Evolutionary conservation across 345 rosid species (phyloP).

Genomic region (Streptanthus diversifolius): DNA sequence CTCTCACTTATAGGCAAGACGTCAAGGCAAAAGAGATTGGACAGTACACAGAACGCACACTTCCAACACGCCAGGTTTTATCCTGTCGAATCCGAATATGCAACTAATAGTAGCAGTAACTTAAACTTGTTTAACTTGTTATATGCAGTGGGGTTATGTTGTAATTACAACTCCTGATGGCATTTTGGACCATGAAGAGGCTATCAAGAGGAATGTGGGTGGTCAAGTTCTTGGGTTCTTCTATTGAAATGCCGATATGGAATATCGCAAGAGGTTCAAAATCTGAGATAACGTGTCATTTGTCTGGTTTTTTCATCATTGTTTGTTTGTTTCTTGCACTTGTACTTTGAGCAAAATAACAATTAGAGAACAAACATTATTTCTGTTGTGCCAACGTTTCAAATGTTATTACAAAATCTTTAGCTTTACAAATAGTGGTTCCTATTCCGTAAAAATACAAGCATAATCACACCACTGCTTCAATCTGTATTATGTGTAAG

Average conservation of each 20-base stretch:
- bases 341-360: background rate
- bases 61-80: slow-evolving; percentile 82
- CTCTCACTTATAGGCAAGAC: slow-evolving; percentile 87
- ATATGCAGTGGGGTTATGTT: slow-evolving; percentile 85
- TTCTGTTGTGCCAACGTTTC: background rate
- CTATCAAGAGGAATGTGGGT: slow-evolving; percentile 66
- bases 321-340: slow-evolving; percentile 15
- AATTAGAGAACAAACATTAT: background rate
- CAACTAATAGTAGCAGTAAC: background rate
- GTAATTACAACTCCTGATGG: slow-evolving; percentile 90
- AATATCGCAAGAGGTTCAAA: background rate
- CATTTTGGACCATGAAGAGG: slow-evolving; percentile 93
- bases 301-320: slow-evolving; percentile 9
- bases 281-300: background rate
- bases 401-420: background rate
- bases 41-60: slow-evolving; percentile 53
- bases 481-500: slow-evolving; percentile 9
- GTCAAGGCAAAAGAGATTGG: slow-evolving; percentile 71
- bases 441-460: background rate
- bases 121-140: background rate
- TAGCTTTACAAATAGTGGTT: slow-evolving; percentile 5
- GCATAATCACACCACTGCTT: slow-evolving; percentile 16
- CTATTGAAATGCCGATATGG: slow-evolving; percentile 37
- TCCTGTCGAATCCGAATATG: background rate
- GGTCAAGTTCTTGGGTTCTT: slow-evolving; percentile 95